A percentile compares a stretch with the other conserved stretches of the same genome.
Conservation (phyloP, 2,329 filamentous ascomycete species). For the Tolypocladium capitatum region DNA sequence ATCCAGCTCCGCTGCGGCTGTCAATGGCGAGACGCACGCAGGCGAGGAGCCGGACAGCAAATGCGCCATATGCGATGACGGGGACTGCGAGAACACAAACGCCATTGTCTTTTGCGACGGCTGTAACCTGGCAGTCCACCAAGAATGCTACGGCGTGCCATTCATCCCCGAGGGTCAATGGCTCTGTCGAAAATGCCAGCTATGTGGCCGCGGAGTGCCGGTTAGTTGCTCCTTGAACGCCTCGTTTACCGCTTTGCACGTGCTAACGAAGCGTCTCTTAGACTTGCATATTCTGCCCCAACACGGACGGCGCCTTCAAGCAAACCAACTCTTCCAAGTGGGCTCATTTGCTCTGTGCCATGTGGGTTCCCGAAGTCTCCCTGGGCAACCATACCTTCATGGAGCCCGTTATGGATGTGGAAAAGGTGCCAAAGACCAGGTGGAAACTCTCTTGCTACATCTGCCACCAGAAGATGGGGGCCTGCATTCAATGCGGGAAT, state of each 20-base stretch:
- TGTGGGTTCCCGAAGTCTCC: conserved; percentile 97
- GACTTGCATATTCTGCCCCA: conserved; percentile 97
- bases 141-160: conserved; percentile 96
- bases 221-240: conserved; percentile 31
- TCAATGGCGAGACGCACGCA: conserved; percentile 74
- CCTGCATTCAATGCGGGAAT: conserved; percentile 95
- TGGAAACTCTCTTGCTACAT: conserved; percentile 96
- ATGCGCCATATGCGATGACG: conserved; percentile 94
- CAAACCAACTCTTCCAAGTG: conserved; percentile 94
- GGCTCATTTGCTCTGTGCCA: conserved; percentile 90
- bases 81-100: conserved; percentile 98
- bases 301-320: conserved; percentile 95
- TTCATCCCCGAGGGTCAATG: conserved; percentile 98
- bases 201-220: conserved; percentile 82
- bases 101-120: conserved; percentile 98
- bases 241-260: background rate
- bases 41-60: conserved; percentile 95
- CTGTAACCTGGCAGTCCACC: conserved; percentile 92
- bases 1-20: conserved; percentile 86
- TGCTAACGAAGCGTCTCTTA: conserved; percentile 17
- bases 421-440: conserved; percentile 87
- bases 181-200: conserved; percentile 92
- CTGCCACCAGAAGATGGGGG: conserved; percentile 93
- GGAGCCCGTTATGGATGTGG: conserved; percentile 95
- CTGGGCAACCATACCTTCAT: conserved; percentile 94